Percentiles rank a stretch among this genome's conserved stretches.
Evolutionary conservation across 352 stramenopile genomes (phyloP).

Genomic region (Phytophthora palmivora): DNA sequence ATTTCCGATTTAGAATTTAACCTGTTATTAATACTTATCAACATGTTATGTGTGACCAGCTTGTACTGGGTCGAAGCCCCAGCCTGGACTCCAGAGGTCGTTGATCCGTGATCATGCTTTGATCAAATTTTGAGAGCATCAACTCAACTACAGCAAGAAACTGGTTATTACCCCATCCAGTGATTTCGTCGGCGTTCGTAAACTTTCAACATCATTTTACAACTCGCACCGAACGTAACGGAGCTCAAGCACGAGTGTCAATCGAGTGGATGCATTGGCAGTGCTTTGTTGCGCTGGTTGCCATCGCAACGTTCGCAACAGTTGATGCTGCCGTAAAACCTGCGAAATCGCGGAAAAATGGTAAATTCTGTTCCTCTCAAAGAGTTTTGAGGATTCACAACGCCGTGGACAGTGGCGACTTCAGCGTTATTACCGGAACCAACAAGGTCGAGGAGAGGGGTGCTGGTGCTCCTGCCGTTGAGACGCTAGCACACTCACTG

Average conservation of each 20-base stretch:
- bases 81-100: too few species aligned
- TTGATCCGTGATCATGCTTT: too few species aligned
- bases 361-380: neutral
- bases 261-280: neutral
- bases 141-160: too few species aligned
- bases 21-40: too few species aligned
- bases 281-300: neutral
- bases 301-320: neutral
- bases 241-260: too few species aligned
- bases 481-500: slow-evolving; percentile 1
- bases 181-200: too few species aligned
- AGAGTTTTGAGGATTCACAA: neutral
- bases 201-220: neutral
- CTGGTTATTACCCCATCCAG: too few species aligned
- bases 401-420: neutral
- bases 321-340: neutral
- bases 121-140: too few species aligned
- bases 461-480: slow-evolving; percentile 1
- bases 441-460: slow-evolving; percentile 4
- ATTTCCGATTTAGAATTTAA: too few species aligned
- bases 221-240: neutral
- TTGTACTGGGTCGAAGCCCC: too few species aligned
- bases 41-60: too few species aligned
- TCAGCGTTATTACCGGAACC: neutral
- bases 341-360: too few species aligned